phyloP scores from a whole-genome alignment of 805 yeast genomes.

The Lachancea lanzarotensis region DNA sequence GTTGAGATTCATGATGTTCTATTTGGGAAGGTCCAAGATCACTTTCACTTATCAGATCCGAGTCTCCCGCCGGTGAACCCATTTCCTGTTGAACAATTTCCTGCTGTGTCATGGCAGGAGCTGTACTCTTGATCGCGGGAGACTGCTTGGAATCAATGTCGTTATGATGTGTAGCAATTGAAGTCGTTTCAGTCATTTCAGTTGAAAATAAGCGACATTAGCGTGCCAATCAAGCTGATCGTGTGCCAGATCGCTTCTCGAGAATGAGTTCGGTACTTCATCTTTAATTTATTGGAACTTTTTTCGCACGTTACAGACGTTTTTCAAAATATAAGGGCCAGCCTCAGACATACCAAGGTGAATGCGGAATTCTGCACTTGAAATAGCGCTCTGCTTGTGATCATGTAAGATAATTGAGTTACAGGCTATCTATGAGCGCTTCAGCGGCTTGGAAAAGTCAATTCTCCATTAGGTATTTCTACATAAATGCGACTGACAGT shows the following conservation, averaged over 20 bases:
- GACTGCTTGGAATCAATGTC: slow-evolving; percentile 2
- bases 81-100: neutral
- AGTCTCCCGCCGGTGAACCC: neutral
- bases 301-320: neutral
- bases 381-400: too few species aligned
- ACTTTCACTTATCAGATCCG: neutral
- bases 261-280: neutral
- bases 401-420: too few species aligned
- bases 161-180: neutral
- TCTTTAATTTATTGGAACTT: neutral
- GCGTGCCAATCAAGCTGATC: neutral
- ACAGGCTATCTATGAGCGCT: too few species aligned
- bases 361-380: too few species aligned
- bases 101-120: neutral
- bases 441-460: too few species aligned
- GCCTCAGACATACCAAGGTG: too few species aligned
- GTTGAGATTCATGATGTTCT: neutral
- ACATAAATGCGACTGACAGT: too few species aligned
- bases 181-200: neutral
- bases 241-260: neutral
- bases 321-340: neutral
- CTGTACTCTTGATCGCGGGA: neutral
- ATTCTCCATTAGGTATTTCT: too few species aligned
- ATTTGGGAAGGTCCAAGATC: too few species aligned
- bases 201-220: neutral